Percentiles rank a stretch among this genome's conserved stretches.
Evolutionary conservation across 805 yeast species (phyloP).

Genomic region (Candida schatavii): DNA sequence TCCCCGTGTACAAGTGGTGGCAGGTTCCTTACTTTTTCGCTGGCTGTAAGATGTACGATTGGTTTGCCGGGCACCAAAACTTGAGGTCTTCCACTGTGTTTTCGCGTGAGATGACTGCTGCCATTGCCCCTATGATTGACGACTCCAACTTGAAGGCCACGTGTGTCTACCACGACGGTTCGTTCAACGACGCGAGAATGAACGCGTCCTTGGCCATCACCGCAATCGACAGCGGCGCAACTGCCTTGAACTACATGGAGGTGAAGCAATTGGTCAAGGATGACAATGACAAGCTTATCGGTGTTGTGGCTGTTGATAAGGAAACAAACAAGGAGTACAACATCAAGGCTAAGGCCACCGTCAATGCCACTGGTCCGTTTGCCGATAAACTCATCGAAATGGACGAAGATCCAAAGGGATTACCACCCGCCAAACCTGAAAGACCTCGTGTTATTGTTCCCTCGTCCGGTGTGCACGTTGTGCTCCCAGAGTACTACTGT

Average conservation of each 20-base stretch:
- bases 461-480: conserved; percentile 89
- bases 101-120: conserved; percentile 61
- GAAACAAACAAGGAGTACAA: conserved; percentile 63
- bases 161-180: conserved; percentile 91
- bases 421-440: conserved; percentile 51
- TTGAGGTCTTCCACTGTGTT: conserved; percentile 74
- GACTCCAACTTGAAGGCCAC: conserved; percentile 79
- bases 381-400: conserved; percentile 81
- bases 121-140: conserved; percentile 84
- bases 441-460: conserved; percentile 87
- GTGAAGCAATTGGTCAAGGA: conserved; percentile 75
- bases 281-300: conserved; percentile 55
- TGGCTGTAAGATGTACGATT: conserved; percentile 88
- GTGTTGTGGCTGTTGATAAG: conserved; percentile 72
- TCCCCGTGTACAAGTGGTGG: conserved; percentile 96
- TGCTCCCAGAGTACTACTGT: conserved; percentile 89
- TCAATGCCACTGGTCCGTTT: conserved; percentile 95
- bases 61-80: conserved; percentile 88
- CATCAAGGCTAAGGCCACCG: conserved; percentile 69
- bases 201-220: conserved; percentile 82
- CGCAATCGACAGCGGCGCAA: conserved; percentile 85
- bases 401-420: conserved; percentile 70
- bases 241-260: conserved; percentile 81
- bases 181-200: conserved; percentile 90
- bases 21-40: conserved; percentile 90